A percentile compares a stretch with the other conserved stretches of the same genome.
Conservation (phyloP, 1,284 basidiomycete species). For the Fistulina hepatica region DNA sequence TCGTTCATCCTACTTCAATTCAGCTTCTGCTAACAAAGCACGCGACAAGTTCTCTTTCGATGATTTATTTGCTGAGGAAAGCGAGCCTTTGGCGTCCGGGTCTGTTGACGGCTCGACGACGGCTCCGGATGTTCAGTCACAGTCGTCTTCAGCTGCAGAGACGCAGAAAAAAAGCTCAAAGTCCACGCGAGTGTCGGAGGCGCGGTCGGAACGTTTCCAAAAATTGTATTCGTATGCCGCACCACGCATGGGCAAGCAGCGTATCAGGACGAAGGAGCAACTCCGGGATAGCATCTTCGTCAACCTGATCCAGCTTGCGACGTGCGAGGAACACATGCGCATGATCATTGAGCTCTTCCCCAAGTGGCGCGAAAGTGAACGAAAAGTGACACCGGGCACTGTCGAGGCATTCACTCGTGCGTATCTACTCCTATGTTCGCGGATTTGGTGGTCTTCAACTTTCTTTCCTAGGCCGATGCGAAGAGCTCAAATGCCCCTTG, state of each 20-base stretch:
- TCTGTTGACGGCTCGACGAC: too few species aligned
- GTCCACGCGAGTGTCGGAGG: too few species aligned
- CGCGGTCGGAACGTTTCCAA: neutral
- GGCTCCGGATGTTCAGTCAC: too few species aligned
- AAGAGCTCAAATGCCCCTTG: neutral
- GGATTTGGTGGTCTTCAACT: neutral
- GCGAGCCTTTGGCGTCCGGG: too few species aligned
- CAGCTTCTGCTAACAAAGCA: too few species aligned
- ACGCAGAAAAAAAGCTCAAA: too few species aligned
- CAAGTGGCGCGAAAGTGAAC: neutral
- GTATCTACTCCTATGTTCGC: neutral
- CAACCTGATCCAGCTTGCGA: neutral
- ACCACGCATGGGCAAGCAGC: neutral
- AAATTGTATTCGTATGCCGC: neutral
- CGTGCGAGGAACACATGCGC: neutral
- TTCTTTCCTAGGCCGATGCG: neutral
- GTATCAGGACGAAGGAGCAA: neutral
- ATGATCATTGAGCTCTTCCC: neutral
- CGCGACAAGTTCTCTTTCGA: too few species aligned
- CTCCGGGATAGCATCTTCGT: neutral
- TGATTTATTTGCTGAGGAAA: too few species aligned
- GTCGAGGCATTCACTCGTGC: neutral
- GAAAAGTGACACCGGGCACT: neutral
- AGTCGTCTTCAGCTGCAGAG: too few species aligned
- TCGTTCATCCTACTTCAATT: too few species aligned